Base-by-base conservation (phyloP, 108 stramenopile species). In the Cyclotella atomus region DNA sequence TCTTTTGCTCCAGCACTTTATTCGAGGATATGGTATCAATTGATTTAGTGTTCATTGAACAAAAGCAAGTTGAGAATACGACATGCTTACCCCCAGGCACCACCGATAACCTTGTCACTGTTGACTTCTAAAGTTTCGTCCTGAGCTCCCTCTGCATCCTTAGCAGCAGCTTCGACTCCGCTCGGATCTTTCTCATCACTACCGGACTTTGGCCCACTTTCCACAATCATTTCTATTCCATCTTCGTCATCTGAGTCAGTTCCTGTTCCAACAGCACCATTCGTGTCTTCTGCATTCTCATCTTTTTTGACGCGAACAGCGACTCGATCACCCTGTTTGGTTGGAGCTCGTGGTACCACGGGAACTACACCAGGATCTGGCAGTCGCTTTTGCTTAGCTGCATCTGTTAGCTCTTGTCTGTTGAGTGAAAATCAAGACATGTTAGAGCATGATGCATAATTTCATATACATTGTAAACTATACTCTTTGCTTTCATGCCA, bases 401-500 rank as follows among this genome's bases (percentile, higher is more conserved):
- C 95, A 79, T 96, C 93, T 15, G 88, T 94, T 59, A 96, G 81
- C 65, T 96, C 95, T 61, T 96, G 95, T 53, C 95, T 78, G 45
- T 28, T 12, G 28, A 29, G 55, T 6, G 5, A 25, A 56, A 9
- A 49, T n/a, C n/a, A 49, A 9, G 9, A 9, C 38, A 41, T 41
- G 38, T 41, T 41, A 41, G 12, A 41, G 38, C 38, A 9, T 41
- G 38, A 9, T 41, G 9, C 9, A 41, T 41, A n/a, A n/a, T n/a
- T n/a, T n/a, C n/a, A n/a, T n/a, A n/a, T n/a, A n/a, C n/a, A n/a
- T n/a, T n/a, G n/a, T n/a, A 41, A 41, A 41, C 12, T 41, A 41
- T 41, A 41, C 6, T 41, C 38, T 6, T 9, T 41, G 6, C 38
- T 41, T 41, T 6, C 38, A 41, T 9, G 38, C n/a, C n/a, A n/a